Base-by-base conservation (phyloP, 306 rosid genomes). In the Malus sieversii region DNA sequence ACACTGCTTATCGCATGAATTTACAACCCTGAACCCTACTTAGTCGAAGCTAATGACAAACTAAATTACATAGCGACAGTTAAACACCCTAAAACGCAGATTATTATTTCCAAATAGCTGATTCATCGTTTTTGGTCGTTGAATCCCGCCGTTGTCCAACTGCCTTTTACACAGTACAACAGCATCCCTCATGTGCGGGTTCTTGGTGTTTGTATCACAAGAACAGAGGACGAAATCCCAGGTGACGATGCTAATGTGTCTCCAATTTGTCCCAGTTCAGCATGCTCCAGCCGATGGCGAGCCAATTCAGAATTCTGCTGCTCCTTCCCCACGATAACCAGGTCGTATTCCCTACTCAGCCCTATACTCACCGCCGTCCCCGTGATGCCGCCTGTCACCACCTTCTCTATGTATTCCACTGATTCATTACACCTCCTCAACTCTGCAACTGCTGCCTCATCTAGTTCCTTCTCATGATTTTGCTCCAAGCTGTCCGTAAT, bases 171-270 rank as follows among this genome's bases (percentile, higher is more conserved):
- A 9, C 45, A 2, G 45, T 42, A 42, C 45, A 8, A 9, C 45
- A 42, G 45, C 45, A 78, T 55, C 75, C 80, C 5, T 60, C 65
- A 27, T 83, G 75, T 2, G 68, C 77, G 10, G 71, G 62, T 53
- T 84, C 90, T 53, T 89, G 97, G 53, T 86, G 96, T 78, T 14
- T 90, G 98, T 79, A 93, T 72, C 63, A 93, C 87, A 13, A 93
- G 65, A 25, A 90, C 80, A 2, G 96, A 91, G 30, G 89, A 86
- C 11, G 55, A 46, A 27, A 87, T 72, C 4, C 76, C 85, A 0
- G 80, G 70, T 14, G 84, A 84, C 2, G 88, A 84, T 0, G 91
- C 78, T 57, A 93, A 78, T 52, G 87, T 63, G 72, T 93, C 97
- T 10, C 98, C 96, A 0, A 90, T 77, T 4, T 91, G 91, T 3